Evolutionary conservation across 441 rosid genomes (phyloP).

Genomic region (Breynia disticha): DNA sequence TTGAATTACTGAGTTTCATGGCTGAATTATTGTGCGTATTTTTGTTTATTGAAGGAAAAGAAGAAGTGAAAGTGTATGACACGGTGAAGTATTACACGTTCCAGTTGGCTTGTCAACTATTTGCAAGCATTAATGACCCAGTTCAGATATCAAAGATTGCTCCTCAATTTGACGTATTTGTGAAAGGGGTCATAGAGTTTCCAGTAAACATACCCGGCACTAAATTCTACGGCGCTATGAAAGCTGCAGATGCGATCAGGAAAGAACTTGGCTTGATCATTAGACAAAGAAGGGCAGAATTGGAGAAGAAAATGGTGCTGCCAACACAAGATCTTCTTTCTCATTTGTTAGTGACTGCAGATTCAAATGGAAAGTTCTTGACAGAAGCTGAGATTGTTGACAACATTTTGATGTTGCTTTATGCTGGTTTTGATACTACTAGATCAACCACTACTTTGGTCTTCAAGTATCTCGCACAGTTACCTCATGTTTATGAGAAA

Average conservation of each 20-base stretch:
- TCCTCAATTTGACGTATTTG: conserved; percentile 17
- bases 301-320: conserved; percentile 14
- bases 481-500: conserved; percentile 25
- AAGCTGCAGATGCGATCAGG: conserved; percentile 22
- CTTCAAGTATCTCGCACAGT: conserved; percentile 31
- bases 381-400: conserved; percentile 27
- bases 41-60: neutral
- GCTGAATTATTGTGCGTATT: neutral
- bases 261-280: conserved; percentile 22
- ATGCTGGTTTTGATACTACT: conserved; percentile 40
- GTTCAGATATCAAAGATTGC: conserved; percentile 12
- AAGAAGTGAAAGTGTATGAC: conserved; percentile 2
- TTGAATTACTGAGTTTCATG: too few species aligned
- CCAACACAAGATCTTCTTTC: conserved; percentile 25
- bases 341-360: conserved; percentile 23
- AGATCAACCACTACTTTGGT: conserved; percentile 32
- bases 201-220: conserved; percentile 40
- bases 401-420: conserved; percentile 31
- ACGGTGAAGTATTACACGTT: neutral
- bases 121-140: conserved; percentile 32
- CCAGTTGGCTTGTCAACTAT: conserved; percentile 26
- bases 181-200: conserved; percentile 24
- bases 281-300: conserved; percentile 21
- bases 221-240: conserved; percentile 24
- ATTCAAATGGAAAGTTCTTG: conserved; percentile 19